A percentile compares a stretch with the other conserved stretches of the same genome.
Conservation (phyloP, 352 stramenopile genomes). For the Globisporangium rhizosaccharum region DNA sequence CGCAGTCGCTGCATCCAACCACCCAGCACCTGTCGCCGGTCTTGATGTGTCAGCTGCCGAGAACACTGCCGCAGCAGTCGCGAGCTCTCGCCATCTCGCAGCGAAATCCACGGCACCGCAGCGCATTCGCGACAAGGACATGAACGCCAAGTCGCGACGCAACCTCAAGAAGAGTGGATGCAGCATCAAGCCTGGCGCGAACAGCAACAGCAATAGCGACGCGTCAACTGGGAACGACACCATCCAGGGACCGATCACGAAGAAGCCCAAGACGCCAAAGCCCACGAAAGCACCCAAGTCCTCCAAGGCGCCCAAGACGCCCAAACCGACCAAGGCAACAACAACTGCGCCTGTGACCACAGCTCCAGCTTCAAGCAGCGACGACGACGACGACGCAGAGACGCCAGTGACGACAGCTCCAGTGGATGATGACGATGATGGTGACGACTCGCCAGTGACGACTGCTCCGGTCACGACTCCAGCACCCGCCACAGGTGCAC, state of each 20-base stretch:
- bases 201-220: not conserved
- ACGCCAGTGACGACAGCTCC: slow-evolving; percentile 1
- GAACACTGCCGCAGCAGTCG: not conserved
- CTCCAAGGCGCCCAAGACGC: slow-evolving; percentile 1
- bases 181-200: slow-evolving; percentile 2
- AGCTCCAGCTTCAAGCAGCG: not conserved
- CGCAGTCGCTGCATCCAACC: slow-evolving; percentile 4
- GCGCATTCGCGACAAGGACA: not conserved
- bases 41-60: not conserved
- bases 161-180: slow-evolving; percentile 12
- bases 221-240: not conserved
- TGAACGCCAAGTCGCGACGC: not conserved
- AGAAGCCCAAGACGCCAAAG: slow-evolving; percentile 4
- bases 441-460: slow-evolving; percentile 1
- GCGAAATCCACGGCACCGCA: not conserved
- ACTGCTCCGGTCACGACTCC: not conserved
- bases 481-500: not conserved
- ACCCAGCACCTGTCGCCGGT: not conserved
- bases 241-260: not conserved
- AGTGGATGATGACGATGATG: slow-evolving; percentile 2
- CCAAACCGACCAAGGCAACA: not conserved
- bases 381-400: not conserved
- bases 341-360: not conserved
- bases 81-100: slow-evolving; percentile 4
- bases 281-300: slow-evolving; percentile 1